phyloP scores from a whole-genome alignment of 2,329 filamentous ascomycete genomes.

The Zymoseptoria brevis region DNA sequence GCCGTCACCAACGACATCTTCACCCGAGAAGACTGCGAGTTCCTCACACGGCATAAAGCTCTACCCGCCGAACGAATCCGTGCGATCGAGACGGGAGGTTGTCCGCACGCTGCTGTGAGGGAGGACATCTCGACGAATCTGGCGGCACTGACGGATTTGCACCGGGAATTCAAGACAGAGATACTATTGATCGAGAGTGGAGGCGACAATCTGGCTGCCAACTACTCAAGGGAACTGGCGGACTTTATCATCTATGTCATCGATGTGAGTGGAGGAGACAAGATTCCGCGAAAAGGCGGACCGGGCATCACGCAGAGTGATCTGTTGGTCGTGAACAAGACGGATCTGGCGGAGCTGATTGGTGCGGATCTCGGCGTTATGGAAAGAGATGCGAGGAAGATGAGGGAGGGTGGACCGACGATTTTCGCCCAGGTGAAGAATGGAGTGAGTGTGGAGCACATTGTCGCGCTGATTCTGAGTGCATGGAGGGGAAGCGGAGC shows the following conservation, averaged over 20 bases:
- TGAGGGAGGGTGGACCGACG: slow-evolving; percentile 89
- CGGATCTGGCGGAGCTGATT: slow-evolving; percentile 80
- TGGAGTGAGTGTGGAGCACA: slow-evolving; percentile 73
- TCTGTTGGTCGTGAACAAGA: slow-evolving; percentile 92
- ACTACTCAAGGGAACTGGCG: slow-evolving; percentile 89
- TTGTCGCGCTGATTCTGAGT: slow-evolving; percentile 78
- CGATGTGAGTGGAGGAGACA: slow-evolving; percentile 92
- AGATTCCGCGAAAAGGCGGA: slow-evolving; percentile 90
- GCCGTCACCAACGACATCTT: slow-evolving; percentile 99
- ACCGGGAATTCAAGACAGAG: slow-evolving; percentile 70
- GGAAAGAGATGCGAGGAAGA: slow-evolving; percentile 89
- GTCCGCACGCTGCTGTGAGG: slow-evolving; percentile 91
- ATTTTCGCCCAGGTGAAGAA: slow-evolving; percentile 98
- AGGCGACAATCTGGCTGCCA: slow-evolving; percentile 92
- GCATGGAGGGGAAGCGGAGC: slow-evolving; percentile 91
- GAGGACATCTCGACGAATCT: slow-evolving; percentile 96
- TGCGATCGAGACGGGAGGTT: slow-evolving; percentile 95
- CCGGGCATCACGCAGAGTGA: slow-evolving; percentile 97
- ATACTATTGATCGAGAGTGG: slow-evolving; percentile 90
- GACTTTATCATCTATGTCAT: slow-evolving; percentile 99
- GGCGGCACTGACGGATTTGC: slow-evolving; percentile 81
- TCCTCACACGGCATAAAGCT: slow-evolving; percentile 79
- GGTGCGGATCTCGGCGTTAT: slow-evolving; percentile 88
- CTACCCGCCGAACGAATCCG: slow-evolving; percentile 76
- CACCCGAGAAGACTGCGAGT: slow-evolving; percentile 94